Percentiles rank a stretch among this genome's conserved stretches.
Evolutionary conservation across 495 filamentous ascomycete genomes (phyloP).

Genomic region (Hypoxylon cercidicola): DNA sequence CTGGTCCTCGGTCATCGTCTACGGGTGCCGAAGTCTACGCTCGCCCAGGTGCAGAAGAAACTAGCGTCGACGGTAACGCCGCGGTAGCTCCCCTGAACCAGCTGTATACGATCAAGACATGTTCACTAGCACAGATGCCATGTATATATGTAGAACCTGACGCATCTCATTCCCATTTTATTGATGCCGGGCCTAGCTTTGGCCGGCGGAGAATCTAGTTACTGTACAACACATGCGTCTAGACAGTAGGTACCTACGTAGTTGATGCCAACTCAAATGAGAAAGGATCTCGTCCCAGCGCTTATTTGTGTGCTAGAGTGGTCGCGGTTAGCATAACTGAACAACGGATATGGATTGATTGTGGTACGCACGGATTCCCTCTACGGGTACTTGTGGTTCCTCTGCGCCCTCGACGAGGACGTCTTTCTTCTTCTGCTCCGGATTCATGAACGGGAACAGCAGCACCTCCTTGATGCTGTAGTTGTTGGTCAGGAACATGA

Average conservation of each 20-base stretch:
- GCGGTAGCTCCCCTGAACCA: slow-evolving; percentile 12
- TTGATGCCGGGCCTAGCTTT: slow-evolving; percentile 9
- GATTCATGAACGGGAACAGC: slow-evolving; percentile 78
- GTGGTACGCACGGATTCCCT: slow-evolving; percentile 34
- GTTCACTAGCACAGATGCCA: slow-evolving; percentile 30
- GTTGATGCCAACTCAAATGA: slow-evolving; percentile 3
- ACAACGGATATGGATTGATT: not conserved
- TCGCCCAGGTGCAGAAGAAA: slow-evolving; percentile 57
- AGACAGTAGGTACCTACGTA: slow-evolving; percentile 17
- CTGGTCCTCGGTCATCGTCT: slow-evolving; percentile 75
- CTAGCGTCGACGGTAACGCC: slow-evolving; percentile 30
- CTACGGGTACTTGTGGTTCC: slow-evolving; percentile 29
- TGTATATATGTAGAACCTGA: slow-evolving; percentile 36
- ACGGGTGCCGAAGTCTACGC: slow-evolving; percentile 59
- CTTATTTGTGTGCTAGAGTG: slow-evolving; percentile 34
- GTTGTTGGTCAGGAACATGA: slow-evolving; percentile 97
- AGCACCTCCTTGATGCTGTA: slow-evolving; percentile 96
- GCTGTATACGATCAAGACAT: slow-evolving; percentile 7
- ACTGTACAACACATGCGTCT: slow-evolving; percentile 22
- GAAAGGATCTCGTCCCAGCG: not conserved
- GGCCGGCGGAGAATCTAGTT: slow-evolving; percentile 8
- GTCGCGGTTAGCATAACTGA: not conserved
- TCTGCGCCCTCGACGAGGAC: slow-evolving; percentile 17
- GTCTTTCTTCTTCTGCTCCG: slow-evolving; percentile 36
- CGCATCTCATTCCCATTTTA: slow-evolving; percentile 10